Evolutionary conservation across 306 rosid genomes (phyloP).

Genomic region (Dryas octopetala): DNA sequence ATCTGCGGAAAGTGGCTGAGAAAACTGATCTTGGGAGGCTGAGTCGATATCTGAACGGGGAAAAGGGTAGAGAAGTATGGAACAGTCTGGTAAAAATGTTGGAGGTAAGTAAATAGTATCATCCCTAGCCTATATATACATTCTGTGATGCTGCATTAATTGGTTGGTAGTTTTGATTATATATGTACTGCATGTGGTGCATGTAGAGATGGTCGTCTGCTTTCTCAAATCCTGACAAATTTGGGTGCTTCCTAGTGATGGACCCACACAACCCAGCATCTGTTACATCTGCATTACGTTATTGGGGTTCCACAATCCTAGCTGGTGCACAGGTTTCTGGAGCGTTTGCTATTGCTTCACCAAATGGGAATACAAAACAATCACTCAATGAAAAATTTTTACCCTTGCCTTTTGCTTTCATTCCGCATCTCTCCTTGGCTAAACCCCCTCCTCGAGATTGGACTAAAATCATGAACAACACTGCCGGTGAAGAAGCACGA

Average conservation of each 20-base stretch:
- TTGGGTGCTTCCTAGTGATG: constrained; percentile 79
- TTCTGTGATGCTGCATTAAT: constrained; percentile 26
- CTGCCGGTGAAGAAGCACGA: constrained; percentile 45
- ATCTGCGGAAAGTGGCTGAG: constrained; percentile 70
- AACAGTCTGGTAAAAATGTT: constrained; percentile 64
- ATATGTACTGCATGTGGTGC: constrained; percentile 23
- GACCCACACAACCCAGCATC: constrained; percentile 67
- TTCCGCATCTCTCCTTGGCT: constrained; percentile 46
- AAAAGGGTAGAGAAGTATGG: constrained; percentile 74
- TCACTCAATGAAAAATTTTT: constrained; percentile 47
- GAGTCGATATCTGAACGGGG: constrained; percentile 65
- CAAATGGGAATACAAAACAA: constrained; percentile 38
- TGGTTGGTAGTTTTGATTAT: not conserved
- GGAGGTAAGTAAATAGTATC: constrained; percentile 55
- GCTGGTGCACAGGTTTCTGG: constrained; percentile 84
- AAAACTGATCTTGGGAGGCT: constrained; percentile 94
- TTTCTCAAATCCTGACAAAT: constrained; percentile 63
- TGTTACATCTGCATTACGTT: constrained; percentile 67
- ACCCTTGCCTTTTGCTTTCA: constrained; percentile 68
- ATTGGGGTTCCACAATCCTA: constrained; percentile 95
- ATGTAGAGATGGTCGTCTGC: constrained; percentile 67
- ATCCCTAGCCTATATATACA: constrained; percentile 10
- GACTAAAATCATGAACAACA: constrained; percentile 46
- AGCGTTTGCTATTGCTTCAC: constrained; percentile 58
- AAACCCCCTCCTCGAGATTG: constrained; percentile 43